These are phyloP conservation scores for Chaetomium tenue DNA, from an alignment of 495 filamentous ascomycete species.

Conservation along the genomic window DNA sequence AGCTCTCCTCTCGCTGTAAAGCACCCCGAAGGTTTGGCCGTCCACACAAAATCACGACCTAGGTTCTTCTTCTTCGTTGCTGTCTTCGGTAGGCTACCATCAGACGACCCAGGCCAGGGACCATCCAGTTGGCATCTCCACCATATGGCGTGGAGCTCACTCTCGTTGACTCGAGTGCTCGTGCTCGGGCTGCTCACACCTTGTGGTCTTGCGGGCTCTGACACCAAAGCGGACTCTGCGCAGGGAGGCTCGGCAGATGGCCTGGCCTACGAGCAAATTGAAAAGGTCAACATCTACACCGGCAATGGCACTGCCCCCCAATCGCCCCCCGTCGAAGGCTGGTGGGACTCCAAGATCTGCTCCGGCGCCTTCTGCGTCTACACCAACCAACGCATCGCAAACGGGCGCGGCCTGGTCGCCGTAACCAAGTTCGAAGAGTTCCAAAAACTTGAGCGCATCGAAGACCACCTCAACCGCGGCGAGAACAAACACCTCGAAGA, in stretches of 20 bases:
- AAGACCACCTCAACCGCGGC: constrained; percentile 29
- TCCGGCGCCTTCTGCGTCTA: constrained; percentile 37
- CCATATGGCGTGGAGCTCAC: constrained; percentile 27
- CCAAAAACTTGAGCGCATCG: constrained; percentile 29
- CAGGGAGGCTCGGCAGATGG: constrained; percentile 21
- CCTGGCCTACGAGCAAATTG: constrained; percentile 33
- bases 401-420: constrained; percentile 32
- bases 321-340: constrained; percentile 26
- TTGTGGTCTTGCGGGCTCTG: constrained; percentile 13
- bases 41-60: not conserved
- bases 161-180: constrained; percentile 23
- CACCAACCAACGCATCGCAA: constrained; percentile 32
- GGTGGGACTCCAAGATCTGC: constrained; percentile 37
- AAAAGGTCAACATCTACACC: constrained; percentile 30
- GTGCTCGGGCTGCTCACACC: constrained; percentile 24
- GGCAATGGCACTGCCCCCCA: constrained; percentile 25
- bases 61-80: not conserved
- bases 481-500: constrained; percentile 25
- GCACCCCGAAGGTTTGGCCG: not conserved
- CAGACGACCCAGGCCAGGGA: too few species aligned
- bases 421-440: constrained; percentile 32
- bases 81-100: not conserved
- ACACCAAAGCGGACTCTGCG: constrained; percentile 19
- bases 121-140: not conserved
- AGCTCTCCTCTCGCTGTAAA: constrained; percentile 16